Conservation (phyloP, 345 rosid species). For the Salix brachista region DNA sequence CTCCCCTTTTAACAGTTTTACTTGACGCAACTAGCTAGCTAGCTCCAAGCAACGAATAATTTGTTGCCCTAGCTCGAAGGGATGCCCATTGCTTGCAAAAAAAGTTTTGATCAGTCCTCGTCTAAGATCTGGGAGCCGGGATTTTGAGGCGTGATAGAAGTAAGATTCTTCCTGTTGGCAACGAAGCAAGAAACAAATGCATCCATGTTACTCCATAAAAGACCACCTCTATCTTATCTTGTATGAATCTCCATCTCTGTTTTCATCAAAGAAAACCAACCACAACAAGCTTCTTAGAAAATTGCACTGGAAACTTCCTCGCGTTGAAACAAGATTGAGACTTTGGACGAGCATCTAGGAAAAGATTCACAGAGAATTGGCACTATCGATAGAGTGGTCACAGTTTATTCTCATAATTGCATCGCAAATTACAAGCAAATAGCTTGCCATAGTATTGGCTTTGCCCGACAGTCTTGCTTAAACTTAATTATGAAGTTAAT, state of each 20-base stretch:
- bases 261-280: background rate
- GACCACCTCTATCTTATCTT: background rate
- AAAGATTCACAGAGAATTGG: background rate
- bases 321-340: background rate
- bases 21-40: no score
- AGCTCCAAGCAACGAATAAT: no score
- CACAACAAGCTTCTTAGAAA: background rate
- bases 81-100: no score
- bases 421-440: background rate
- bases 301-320: background rate
- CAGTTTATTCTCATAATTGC: no score
- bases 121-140: background rate
- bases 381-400: background rate
- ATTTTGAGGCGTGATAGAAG: background rate
- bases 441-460: background rate
- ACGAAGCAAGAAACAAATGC: background rate
- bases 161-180: background rate
- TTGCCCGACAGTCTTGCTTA: background rate
- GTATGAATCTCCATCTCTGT: background rate
- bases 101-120: no score
- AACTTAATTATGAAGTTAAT: no score
- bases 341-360: background rate
- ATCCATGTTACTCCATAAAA: background rate
- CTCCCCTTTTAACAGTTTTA: background rate
- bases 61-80: no score